These are phyloP conservation scores for Mucor circinelloides DNA, from an alignment of 371 early-diverging fungal genomes.

Conservation along the genomic window DNA sequence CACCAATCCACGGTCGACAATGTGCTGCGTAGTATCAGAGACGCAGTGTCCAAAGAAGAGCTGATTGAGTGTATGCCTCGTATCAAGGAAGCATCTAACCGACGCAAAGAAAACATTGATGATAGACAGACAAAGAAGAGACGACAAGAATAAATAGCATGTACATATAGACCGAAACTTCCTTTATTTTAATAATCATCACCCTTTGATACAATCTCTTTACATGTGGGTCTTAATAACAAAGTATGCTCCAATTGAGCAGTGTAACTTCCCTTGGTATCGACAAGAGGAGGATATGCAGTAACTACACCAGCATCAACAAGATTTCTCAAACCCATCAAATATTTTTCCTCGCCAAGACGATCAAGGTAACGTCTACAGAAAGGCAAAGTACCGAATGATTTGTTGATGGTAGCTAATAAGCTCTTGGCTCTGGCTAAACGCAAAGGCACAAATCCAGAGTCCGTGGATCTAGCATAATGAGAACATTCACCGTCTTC, in stretches of 20 bases:
- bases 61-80: constrained; percentile 26
- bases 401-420: constrained; percentile 85
- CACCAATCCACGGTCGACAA: constrained; percentile 70
- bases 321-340: constrained; percentile 84
- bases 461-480: constrained; percentile 79
- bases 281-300: constrained; percentile 95
- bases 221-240: constrained; percentile 86
- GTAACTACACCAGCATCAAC: constrained; percentile 87
- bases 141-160: constrained; percentile 9
- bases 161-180: not conserved
- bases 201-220: constrained; percentile 72
- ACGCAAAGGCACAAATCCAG: constrained; percentile 70
- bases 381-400: constrained; percentile 98
- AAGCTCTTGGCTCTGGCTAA: constrained; percentile 88
- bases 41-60: constrained; percentile 73
- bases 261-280: constrained; percentile 91
- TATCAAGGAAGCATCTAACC: constrained; percentile 22
- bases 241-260: constrained; percentile 99
- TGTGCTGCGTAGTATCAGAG: constrained; percentile 76
- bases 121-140: constrained; percentile 19
- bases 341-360: constrained; percentile 85
- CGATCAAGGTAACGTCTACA: constrained; percentile 97
- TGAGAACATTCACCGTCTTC: constrained; percentile 97
- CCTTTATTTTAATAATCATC: constrained; percentile 46
- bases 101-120: constrained; percentile 18